Base-by-base conservation (phyloP, 805 yeast genomes). In the Spathaspora gorwiae region DNA sequence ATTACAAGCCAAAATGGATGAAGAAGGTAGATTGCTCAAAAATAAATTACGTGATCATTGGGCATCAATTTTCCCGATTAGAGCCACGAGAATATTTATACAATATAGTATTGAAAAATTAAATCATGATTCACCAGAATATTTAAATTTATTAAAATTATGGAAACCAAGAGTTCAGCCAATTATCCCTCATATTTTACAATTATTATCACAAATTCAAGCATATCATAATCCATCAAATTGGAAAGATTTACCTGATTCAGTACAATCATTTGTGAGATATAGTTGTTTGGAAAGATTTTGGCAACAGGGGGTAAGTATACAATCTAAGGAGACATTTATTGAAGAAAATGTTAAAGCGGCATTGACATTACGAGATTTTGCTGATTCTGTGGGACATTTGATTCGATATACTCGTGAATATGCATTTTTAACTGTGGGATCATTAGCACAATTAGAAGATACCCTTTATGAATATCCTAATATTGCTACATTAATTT, bases 241-340 rank as follows among this genome's bases (percentile, higher is more conserved):
- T 62, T 92, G 99, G 98, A 72, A 72, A 11, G 87, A 80, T 35
- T 71, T 94, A 40, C 98, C 99, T 0, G 77, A 76, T 2, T 95
- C 89, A 46, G 98, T 94, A 1, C 96, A 88, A 61, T 75, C 92
- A 1, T 92, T 95, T 70, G 96, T 92, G n/a, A 78, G 79, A 52
- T 84, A 88, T 55, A 84, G 95, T 48, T 85, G 95, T 41, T 81
- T 84, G 60, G 99, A 94, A 68, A 75, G 98, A 56, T 94, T 94
- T 62, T 94, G 99, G 99, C 98, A 95, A 60, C 95, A 90, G 49
- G 99, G 99, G 13, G 95, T 95, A 19, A 87, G 97, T 1, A 86
- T 87, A 47, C 96, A 94, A 65, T 83, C 96, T 2, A 85, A 88
- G 56, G 98, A 94, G 60, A 90, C 94, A 31, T 95, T 94, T 54